Percentiles rank a stretch among this genome's conserved stretches.
phyloP scores from a whole-genome alignment of 805 yeast genomes.

The Ogataea wickerhamii region DNA sequence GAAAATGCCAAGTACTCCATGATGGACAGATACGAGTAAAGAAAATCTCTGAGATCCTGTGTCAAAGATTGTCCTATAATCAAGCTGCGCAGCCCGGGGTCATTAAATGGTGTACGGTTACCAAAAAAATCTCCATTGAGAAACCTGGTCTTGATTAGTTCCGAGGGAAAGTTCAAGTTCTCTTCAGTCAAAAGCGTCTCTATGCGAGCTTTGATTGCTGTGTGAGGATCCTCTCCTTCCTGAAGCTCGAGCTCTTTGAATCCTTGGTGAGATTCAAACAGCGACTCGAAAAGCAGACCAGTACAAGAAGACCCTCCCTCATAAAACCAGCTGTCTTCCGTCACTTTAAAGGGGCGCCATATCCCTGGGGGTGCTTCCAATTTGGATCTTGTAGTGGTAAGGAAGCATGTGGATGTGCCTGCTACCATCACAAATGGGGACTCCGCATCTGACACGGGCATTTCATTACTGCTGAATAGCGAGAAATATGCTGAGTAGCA shows the following conservation, averaged over 20 bases:
- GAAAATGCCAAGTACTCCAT: conserved; percentile 53
- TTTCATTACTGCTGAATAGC: conserved; percentile 2
- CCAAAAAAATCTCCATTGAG: conserved; percentile 57
- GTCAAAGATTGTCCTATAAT: conserved; percentile 46
- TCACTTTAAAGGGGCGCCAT: conserved; percentile 57
- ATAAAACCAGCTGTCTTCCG: conserved; percentile 34
- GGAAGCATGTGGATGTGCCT: conserved; percentile 59
- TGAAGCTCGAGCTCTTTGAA: conserved; percentile 5
- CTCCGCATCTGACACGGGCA: conserved; percentile 4
- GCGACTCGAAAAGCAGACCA: conserved; percentile 48
- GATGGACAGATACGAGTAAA: conserved; percentile 41
- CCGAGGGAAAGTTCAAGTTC: conserved; percentile 16
- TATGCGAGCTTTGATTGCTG: conserved; percentile 17
- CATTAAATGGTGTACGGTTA: conserved; percentile 54
- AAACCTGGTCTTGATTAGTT: conserved; percentile 30
- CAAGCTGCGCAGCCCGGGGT: conserved; percentile 46
- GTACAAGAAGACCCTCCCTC: conserved; percentile 61
- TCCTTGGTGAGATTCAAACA: conserved; percentile 40
- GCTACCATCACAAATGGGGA: conserved; percentile 48
- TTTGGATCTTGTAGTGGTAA: conserved; percentile 28
- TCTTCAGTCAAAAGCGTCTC: conserved; percentile 19
- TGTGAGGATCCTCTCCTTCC: conserved; percentile 5
- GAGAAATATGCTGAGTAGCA: conserved; percentile 56
- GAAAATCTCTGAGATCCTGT: conserved; percentile 31
- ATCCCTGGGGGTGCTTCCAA: conserved; percentile 36